phyloP scores from a whole-genome alignment of 2,329 filamentous ascomycete species.

The Sphaerulina vaccinii region DNA sequence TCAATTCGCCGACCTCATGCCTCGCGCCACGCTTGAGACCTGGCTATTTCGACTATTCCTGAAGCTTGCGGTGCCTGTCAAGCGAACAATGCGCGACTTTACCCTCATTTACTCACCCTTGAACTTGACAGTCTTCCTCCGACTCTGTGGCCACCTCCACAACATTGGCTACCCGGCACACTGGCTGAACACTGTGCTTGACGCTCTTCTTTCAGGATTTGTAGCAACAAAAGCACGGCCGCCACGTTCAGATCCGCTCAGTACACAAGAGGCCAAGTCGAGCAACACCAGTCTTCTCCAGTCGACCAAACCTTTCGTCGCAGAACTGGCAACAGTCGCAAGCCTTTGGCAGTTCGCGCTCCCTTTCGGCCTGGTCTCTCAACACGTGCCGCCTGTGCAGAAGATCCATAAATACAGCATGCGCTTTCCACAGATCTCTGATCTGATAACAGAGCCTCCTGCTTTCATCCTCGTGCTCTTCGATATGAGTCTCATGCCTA shows the following conservation, averaged over 20 bases:
- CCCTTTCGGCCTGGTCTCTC: conserved; percentile 11
- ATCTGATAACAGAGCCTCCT: not conserved
- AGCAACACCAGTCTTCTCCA: conserved; percentile 5
- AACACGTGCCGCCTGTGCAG: not conserved
- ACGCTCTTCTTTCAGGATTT: conserved; percentile 8
- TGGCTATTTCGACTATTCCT: conserved; percentile 18
- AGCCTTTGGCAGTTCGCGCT: conserved; percentile 15
- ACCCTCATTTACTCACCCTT: conserved; percentile 22
- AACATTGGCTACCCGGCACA: conserved; percentile 10
- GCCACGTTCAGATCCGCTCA: conserved; percentile 17
- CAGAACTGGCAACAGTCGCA: conserved; percentile 14
- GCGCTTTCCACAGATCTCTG: conserved; percentile 2
- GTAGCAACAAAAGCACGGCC: conserved; percentile 17
- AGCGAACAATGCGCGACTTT: not conserved
- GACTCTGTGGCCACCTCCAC: conserved; percentile 17
- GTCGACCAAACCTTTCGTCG: conserved; percentile 16
- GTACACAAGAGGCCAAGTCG: conserved; percentile 10
- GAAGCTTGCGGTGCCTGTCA: conserved; percentile 18
- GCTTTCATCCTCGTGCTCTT: conserved; percentile 17
- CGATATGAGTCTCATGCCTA: not conserved
- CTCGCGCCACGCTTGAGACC: not conserved
- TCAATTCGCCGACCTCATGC: conserved; percentile 1
- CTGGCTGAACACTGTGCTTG: conserved; percentile 16
- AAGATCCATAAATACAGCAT: conserved; percentile 14
- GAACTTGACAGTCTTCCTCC: conserved; percentile 20